A percentile compares a stretch with the other conserved stretches of the same genome.
phyloP scores from a whole-genome alignment of 2,329 filamentous ascomycete genomes.

The Phyllosticta citrichinensis region DNA sequence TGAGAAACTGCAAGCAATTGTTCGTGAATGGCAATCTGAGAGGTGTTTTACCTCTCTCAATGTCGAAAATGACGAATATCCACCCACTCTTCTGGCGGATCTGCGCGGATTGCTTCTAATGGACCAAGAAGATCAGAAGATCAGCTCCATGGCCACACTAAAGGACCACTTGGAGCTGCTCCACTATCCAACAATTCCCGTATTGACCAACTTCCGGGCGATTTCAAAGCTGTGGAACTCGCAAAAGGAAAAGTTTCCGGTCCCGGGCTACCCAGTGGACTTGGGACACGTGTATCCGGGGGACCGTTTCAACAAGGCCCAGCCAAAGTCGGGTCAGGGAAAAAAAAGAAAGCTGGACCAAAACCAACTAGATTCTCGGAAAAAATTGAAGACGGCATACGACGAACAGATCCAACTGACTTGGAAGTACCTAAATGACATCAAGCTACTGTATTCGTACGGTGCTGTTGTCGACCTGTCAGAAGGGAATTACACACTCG shows the following conservation, averaged over 20 bases:
- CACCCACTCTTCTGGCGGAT: background rate
- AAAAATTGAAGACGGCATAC: background rate
- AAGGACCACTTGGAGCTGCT: background rate
- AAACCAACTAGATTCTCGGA: background rate
- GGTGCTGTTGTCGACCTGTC: too few species aligned
- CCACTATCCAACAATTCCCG: background rate
- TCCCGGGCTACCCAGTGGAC: background rate
- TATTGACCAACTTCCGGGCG: background rate
- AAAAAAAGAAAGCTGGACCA: background rate
- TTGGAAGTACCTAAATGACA: background rate
- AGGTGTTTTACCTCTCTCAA: background rate
- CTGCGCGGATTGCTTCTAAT: background rate
- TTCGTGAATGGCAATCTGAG: too few species aligned
- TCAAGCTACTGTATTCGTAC: background rate
- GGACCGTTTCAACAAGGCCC: background rate
- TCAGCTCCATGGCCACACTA: background rate
- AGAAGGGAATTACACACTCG: too few species aligned
- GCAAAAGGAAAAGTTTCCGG: background rate
- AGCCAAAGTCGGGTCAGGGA: too few species aligned
- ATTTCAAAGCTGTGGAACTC: background rate
- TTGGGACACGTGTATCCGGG: background rate
- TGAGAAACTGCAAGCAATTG: too few species aligned
- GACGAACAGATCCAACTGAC: background rate
- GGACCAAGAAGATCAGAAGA: background rate
- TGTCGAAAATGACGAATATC: background rate